Percentiles rank a stretch among this genome's conserved stretches.
phyloP scores from a whole-genome alignment of 2,329 filamentous ascomycete species.

The Myotisia sp. region DNA sequence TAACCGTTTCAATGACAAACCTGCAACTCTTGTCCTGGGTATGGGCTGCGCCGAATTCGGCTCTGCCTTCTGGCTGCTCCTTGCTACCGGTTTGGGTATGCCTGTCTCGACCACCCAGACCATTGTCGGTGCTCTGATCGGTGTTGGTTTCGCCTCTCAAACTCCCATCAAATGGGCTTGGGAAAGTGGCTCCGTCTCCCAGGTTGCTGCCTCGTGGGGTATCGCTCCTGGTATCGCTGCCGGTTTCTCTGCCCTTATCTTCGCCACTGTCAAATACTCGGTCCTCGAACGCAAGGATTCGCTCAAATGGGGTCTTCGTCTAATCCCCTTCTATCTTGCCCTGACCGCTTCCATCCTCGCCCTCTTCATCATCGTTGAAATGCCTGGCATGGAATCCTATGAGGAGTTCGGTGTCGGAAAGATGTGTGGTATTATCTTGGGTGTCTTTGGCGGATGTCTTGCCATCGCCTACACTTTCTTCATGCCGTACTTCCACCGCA shows the following conservation, averaged over 20 bases:
- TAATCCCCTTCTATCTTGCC: slow-evolving; percentile 38
- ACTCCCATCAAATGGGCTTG: slow-evolving; percentile 29
- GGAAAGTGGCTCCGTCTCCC: slow-evolving; percentile 32
- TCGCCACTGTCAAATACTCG: slow-evolving; percentile 35
- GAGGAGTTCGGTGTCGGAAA: slow-evolving; percentile 20
- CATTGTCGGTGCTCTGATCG: slow-evolving; percentile 25
- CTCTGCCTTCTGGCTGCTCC: slow-evolving; percentile 25
- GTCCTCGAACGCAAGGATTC: slow-evolving; percentile 38
- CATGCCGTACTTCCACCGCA: slow-evolving; percentile 24
- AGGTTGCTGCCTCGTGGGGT: slow-evolving; percentile 35
- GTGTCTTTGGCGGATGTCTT: slow-evolving; percentile 22
- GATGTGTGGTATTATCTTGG: slow-evolving; percentile 19
- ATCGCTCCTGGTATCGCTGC: slow-evolving; percentile 37
- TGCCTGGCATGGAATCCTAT: slow-evolving; percentile 17
- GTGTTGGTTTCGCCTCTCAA: slow-evolving; percentile 21
- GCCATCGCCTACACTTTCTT: slow-evolving; percentile 23
- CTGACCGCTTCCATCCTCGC: slow-evolving; percentile 36
- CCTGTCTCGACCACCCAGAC: slow-evolving; percentile 32
- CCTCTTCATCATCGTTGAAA: slow-evolving; percentile 45
- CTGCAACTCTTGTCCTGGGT: slow-evolving; percentile 26
- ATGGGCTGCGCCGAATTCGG: slow-evolving; percentile 27
- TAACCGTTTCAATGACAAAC: slow-evolving; percentile 22
- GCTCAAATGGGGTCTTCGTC: slow-evolving; percentile 36
- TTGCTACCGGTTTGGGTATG: slow-evolving; percentile 24
- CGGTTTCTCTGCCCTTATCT: slow-evolving; percentile 36